These are phyloP conservation scores for Chara braunii DNA, from an alignment of 139 green algal genomes.

Conservation along the genomic window DNA sequence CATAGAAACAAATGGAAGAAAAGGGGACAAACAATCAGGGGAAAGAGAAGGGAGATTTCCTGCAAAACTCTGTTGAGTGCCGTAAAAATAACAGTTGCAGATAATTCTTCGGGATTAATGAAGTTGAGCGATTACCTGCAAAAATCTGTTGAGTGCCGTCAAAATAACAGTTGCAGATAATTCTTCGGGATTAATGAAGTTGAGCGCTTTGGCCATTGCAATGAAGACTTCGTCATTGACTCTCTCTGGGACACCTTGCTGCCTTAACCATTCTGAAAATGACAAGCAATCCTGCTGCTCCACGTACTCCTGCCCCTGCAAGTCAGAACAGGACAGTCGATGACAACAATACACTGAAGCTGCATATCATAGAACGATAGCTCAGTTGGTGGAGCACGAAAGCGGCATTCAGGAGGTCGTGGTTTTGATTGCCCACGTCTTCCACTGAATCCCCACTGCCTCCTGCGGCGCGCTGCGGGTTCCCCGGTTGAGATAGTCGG, in stretches of 20 bases:
- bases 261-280: slow-evolving; percentile 91
- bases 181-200: slow-evolving; percentile 96
- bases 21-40: too few relatives aligned
- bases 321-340: too few relatives aligned
- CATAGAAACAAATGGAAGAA: too few relatives aligned
- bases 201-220: slow-evolving; percentile 97
- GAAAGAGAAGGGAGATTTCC: not conserved
- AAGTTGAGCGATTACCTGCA: slow-evolving; percentile 73
- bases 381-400: too few relatives aligned
- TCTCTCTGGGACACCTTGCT: slow-evolving; percentile 79
- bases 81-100: slow-evolving; percentile 61
- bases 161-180: slow-evolving; percentile 95
- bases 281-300: slow-evolving; percentile 86
- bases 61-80: not conserved
- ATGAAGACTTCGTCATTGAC: slow-evolving; percentile 99
- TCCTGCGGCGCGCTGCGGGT: too few relatives aligned
- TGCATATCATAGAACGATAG: not conserved
- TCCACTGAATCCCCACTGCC: too few relatives aligned
- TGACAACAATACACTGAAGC: not conserved
- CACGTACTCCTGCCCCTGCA: slow-evolving; percentile 70
- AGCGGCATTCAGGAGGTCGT: too few relatives aligned
- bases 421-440: too few relatives aligned
- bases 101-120: slow-evolving; percentile 93
- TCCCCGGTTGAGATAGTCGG: too few relatives aligned
- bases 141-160: slow-evolving; percentile 94